Evolutionary conservation across 805 yeast species (phyloP).

Genomic region (Saccharomycopsis oosterbeekiorum): DNA sequence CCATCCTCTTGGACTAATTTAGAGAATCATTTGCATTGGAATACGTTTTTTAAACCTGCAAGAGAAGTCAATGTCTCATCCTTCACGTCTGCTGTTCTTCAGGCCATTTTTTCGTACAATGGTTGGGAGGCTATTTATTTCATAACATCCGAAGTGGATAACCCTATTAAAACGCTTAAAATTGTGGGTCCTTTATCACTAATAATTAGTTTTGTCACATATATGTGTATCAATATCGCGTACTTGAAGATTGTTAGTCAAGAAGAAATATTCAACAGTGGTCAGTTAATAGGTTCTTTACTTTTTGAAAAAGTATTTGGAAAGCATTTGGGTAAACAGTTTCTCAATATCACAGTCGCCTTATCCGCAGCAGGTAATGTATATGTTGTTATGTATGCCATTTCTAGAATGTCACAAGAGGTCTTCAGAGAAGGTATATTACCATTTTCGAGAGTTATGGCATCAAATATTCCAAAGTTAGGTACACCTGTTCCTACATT

Average conservation of each 20-base stretch:
- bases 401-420: conserved; percentile 56
- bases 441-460: conserved; percentile 43
- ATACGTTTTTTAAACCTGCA: conserved; percentile 27
- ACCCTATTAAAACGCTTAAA: conserved; percentile 46
- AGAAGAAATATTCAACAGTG: conserved; percentile 43
- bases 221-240: conserved; percentile 43
- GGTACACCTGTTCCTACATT: conserved; percentile 49
- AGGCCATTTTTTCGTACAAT: conserved; percentile 47
- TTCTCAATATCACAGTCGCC: conserved; percentile 49
- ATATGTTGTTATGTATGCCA: conserved; percentile 48
- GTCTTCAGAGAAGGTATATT: conserved; percentile 53
- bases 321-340: conserved; percentile 38
- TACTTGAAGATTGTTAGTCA: conserved; percentile 45
- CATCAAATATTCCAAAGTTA: conserved; percentile 41
- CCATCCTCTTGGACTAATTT: conserved; percentile 37
- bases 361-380: conserved; percentile 55
- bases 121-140: conserved; percentile 60
- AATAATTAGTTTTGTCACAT: conserved; percentile 37
- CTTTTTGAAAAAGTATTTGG: conserved; percentile 51
- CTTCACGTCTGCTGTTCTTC: conserved; percentile 45
- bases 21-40: conserved; percentile 32
- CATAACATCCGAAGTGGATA: conserved; percentile 49
- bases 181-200: conserved; percentile 54
- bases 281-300: conserved; percentile 50
- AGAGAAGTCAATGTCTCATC: conserved; percentile 32